These are phyloP conservation scores for Tolypocladium ovalisporum DNA, from an alignment of 2,329 filamentous ascomycete genomes.

Conservation along the genomic window DNA sequence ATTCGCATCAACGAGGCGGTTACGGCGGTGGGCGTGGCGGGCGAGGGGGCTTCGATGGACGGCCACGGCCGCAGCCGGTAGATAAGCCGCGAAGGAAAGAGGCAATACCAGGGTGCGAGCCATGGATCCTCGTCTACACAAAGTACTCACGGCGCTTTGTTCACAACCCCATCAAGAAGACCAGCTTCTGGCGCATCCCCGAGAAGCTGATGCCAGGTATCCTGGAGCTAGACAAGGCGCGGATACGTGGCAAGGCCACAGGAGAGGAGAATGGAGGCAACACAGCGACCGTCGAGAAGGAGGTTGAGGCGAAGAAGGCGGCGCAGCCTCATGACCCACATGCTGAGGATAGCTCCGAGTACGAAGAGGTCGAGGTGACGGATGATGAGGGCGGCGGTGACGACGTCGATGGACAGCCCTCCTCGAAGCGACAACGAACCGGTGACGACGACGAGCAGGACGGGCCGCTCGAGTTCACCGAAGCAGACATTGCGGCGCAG, in stretches of 20 bases:
- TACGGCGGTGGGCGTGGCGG: conserved; percentile 20
- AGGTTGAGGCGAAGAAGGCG: neutral
- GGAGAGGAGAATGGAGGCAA: neutral
- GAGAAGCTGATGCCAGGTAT: conserved; percentile 75
- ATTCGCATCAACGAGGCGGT: conserved; percentile 21
- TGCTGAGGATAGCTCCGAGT: conserved; percentile 53
- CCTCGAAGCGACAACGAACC: conserved; percentile 54
- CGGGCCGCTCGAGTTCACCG: conserved; percentile 67
- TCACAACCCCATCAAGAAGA: conserved; percentile 74
- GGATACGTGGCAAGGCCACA: conserved; percentile 47
- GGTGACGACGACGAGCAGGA: conserved; percentile 38
- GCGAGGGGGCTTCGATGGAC: conserved; percentile 41
- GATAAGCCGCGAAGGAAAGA: conserved; percentile 77
- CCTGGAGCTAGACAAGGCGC: conserved; percentile 59
- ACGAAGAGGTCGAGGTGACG: conserved; percentile 59
- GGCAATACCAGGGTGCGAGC: conserved; percentile 67
- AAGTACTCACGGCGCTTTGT: conserved; percentile 84
- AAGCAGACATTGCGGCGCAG: conserved; percentile 90
- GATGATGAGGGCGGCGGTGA: conserved; percentile 37
- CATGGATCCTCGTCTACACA: conserved; percentile 90
- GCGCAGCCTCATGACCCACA: conserved; percentile 18
- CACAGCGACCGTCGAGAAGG: neutral
- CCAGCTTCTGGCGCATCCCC: conserved; percentile 93
- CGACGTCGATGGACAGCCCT: conserved; percentile 23
- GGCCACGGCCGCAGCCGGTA: conserved; percentile 54